phyloP scores from a whole-genome alignment of 225 moss, liverwort and hornwort genomes.

The Pseudoscleropodium purum region DNA sequence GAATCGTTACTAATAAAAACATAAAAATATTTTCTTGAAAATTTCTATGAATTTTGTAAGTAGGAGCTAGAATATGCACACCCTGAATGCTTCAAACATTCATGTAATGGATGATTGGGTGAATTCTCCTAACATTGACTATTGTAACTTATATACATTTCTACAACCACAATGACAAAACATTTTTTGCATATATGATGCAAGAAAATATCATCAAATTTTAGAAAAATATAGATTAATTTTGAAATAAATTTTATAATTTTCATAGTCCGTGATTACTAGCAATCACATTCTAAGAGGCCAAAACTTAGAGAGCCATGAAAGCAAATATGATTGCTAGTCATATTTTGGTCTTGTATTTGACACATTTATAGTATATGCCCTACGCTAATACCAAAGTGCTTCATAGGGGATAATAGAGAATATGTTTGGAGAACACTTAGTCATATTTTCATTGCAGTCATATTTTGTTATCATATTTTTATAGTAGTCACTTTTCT shows the following conservation, averaged over 20 bases:
- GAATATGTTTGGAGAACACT: too few relatives aligned
- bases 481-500: too few relatives aligned
- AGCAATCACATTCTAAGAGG: not conserved
- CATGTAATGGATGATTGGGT: not conserved
- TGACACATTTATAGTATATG: too few relatives aligned
- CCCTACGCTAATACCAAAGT: too few relatives aligned
- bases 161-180: not conserved
- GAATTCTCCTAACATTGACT: fast-evolving
- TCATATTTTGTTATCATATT: too few relatives aligned
- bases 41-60: fast-evolving
- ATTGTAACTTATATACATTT: not conserved
- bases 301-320: too few relatives aligned
- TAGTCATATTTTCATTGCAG: too few relatives aligned
- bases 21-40: not conserved
- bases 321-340: too few relatives aligned
- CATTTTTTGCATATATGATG: not conserved
- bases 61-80: fast-evolving
- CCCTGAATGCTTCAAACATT: not conserved
- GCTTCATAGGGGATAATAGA: too few relatives aligned
- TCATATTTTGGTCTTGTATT: too few relatives aligned
- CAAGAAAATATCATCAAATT: not conserved
- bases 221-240: too few relatives aligned
- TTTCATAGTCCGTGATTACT: fast-evolving
- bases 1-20: not conserved
- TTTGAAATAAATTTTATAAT: not conserved